A percentile compares a stretch with the other conserved stretches of the same genome.
Evolutionary conservation across 1,139 yeast genomes (phyloP).

Genomic region (Geotrichum cucujoidarum): DNA sequence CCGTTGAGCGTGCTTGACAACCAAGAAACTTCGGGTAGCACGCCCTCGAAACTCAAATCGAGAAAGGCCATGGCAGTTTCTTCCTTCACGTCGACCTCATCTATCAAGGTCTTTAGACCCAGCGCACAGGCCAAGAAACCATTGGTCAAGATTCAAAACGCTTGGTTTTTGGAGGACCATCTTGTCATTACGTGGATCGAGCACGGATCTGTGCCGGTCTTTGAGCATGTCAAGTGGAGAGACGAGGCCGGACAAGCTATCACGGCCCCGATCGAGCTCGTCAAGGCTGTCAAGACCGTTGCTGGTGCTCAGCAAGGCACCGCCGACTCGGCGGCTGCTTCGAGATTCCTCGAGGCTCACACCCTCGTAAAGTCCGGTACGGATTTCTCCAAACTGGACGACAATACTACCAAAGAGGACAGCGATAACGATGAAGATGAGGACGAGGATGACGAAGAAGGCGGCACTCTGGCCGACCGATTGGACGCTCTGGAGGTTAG

Average conservation of each 20-base stretch:
- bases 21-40: too few species aligned
- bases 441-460: constrained; percentile 34
- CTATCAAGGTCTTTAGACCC: constrained; percentile 27
- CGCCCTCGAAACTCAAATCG: constrained; percentile 21
- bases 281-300: constrained; percentile 23
- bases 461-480: constrained; percentile 40
- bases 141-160: constrained; percentile 32
- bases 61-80: constrained; percentile 34
- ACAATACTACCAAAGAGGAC: constrained; percentile 15
- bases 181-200: constrained; percentile 67
- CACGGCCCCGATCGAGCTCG: constrained; percentile 24
- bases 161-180: constrained; percentile 41
- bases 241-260: constrained; percentile 31
- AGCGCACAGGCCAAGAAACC: constrained; percentile 18
- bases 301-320: constrained; percentile 40
- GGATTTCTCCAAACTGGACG: constrained; percentile 49
- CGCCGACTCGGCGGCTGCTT: constrained; percentile 67
- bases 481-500: constrained; percentile 39
- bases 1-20: constrained; percentile 40
- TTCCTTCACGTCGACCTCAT: constrained; percentile 24
- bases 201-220: constrained; percentile 58
- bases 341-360: constrained; percentile 59
- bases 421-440: constrained; percentile 32
- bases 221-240: constrained; percentile 58
- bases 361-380: constrained; percentile 45